These are phyloP conservation scores for Paraurostyla sp. DNA, from an alignment of 73 alveolate species.

Conservation along the genomic window DNA sequence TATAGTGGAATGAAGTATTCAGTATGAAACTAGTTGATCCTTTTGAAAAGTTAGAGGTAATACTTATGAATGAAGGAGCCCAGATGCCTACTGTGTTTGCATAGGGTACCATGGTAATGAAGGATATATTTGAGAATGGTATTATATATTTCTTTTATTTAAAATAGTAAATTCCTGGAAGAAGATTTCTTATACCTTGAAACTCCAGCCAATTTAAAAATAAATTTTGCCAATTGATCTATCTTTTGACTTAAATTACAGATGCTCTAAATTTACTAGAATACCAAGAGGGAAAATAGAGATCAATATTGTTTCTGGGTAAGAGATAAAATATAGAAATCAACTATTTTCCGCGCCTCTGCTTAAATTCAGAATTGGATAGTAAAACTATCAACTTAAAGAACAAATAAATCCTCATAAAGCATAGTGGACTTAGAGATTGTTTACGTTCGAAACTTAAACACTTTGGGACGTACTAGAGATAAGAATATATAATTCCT, in stretches of 20 bases:
- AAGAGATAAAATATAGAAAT: background rate
- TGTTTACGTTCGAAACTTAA: background rate
- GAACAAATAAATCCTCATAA: background rate
- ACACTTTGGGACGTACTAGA: background rate
- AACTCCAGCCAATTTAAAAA: background rate
- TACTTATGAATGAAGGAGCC: background rate
- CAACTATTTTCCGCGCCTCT: background rate
- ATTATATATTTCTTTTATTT: background rate
- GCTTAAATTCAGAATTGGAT: background rate
- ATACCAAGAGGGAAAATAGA: slow-evolving; percentile 1
- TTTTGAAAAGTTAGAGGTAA: background rate
- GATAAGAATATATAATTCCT: background rate
- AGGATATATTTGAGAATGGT: background rate
- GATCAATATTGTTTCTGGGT: background rate
- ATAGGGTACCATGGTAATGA: background rate
- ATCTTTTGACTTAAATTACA: background rate
- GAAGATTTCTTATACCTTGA: background rate
- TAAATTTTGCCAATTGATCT: background rate
- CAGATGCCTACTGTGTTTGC: background rate
- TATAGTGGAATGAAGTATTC: background rate
- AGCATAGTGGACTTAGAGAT: background rate
- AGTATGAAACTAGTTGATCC: background rate
- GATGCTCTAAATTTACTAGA: background rate
- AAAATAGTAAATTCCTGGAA: background rate
- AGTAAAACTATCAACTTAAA: background rate